Base-by-base conservation (phyloP, 2,329 filamentous ascomycete genomes). In the Penicillium griseofulvum region DNA sequence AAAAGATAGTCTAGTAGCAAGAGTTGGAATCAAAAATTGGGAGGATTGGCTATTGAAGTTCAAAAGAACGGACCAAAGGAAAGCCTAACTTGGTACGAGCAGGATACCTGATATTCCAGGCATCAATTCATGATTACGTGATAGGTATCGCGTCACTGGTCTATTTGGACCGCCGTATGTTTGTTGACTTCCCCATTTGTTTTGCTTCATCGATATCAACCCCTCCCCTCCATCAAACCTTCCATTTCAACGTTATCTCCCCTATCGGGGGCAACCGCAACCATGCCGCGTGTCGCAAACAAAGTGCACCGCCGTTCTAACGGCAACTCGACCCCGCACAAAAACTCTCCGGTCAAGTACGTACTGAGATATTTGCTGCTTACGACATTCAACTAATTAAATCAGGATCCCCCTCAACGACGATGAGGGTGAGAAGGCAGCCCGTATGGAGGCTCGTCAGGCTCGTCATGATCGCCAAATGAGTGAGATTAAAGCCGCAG, bases 351-450 rank as follows among this genome's bases (percentile, higher is more conserved):
- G 36, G 70, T 79, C 59, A 82, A 81, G 76, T 79, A 73, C 54
- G 75, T 67, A 29, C 12, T 12, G 37, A 12, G 26, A 11, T n/a
- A 38, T 39, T 5, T 48, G 17, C 42, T 34, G 37, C 36, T 46
- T 36, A 31, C 34, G 29, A 42, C 33, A 42, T 12, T 31, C 5
- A 51, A 48, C 61, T 65, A 34, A 63, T 56, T 16, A 43, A 67
- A 34, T 54, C 52, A 96, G 91, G 72, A 95, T 99, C 57, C 92
- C 94, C 34, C 84, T 99, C 60, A 97, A 97, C 78, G 94, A 99
- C 78, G 94, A 99, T 80, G 87, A 85, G 57, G 86, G 88, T 65
- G 94, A 99, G 77, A 96, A 95, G 75, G 92, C 91, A 46, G 87
- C 88, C 65, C 88, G 94, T 47, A 81, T 93, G 68, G 89, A 94